These are phyloP conservation scores for Proteromonas lacertae DNA, from an alignment of 352 stramenopile genomes.

Conservation along the genomic window DNA sequence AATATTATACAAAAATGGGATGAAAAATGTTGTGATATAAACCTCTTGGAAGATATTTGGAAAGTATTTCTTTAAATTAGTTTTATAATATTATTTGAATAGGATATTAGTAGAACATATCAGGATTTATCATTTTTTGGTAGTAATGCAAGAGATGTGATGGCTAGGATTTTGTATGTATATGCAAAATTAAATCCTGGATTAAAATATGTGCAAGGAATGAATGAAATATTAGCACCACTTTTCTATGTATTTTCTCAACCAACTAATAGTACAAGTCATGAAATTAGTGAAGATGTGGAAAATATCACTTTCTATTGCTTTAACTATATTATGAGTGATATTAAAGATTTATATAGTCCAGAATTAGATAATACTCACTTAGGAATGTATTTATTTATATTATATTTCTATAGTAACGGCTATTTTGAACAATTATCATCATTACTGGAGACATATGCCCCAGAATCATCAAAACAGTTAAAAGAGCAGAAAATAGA, in stretches of 20 bases:
- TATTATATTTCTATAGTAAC: too few relatives aligned
- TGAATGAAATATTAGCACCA: conserved; percentile 20
- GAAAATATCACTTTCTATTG: too few relatives aligned
- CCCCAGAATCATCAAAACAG: neutral
- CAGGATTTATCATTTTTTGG: conserved; percentile 15
- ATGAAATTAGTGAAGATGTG: conserved; percentile 5
- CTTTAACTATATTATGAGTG: too few relatives aligned
- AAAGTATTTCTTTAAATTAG: too few relatives aligned
- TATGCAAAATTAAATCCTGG: conserved; percentile 20
- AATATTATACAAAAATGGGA: too few relatives aligned
- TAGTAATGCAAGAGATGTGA: conserved; percentile 3
- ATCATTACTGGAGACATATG: neutral
- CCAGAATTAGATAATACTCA: too few relatives aligned
- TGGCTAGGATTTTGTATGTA: conserved; percentile 16
- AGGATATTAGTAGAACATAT: conserved; percentile 19
- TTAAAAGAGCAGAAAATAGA: conserved; percentile 11
- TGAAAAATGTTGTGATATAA: too few relatives aligned
- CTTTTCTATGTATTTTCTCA: conserved; percentile 8
- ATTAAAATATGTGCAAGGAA: conserved; percentile 19
- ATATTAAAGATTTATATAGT: too few relatives aligned
- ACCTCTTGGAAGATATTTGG: too few relatives aligned
- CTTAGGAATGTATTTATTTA: too few relatives aligned
- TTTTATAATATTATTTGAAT: too few relatives aligned
- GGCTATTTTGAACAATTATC: neutral
- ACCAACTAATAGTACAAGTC: neutral